Evolutionary conservation across 257 asterid genomes (phyloP).

Genomic region (Gynochthodes officinalis): DNA sequence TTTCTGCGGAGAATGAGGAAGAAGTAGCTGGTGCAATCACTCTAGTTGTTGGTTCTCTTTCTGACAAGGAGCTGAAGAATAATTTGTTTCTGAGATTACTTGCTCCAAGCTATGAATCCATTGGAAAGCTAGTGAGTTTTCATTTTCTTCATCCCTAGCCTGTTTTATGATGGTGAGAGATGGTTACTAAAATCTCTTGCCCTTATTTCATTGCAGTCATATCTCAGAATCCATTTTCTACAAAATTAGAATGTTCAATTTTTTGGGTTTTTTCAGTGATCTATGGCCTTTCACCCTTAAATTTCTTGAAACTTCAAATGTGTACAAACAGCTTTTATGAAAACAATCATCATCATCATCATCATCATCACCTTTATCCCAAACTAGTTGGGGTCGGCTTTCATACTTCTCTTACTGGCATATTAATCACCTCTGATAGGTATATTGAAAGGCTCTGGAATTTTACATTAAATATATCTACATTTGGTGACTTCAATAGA

Average conservation of each 20-base stretch:
- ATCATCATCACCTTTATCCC: no score
- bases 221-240: neutral
- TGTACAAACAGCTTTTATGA: neutral
- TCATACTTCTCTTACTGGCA: neutral
- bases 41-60: constrained; percentile 61
- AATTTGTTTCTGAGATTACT: constrained; percentile 64
- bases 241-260: neutral
- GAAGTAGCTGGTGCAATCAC: constrained; percentile 75
- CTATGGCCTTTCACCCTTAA: neutral
- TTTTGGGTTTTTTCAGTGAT: neutral
- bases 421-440: no score
- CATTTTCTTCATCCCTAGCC: constrained; percentile 10
- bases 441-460: no score
- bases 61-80: constrained; percentile 70
- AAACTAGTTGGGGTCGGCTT: no score
- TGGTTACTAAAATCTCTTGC: neutral
- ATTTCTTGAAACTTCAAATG: neutral
- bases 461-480: neutral
- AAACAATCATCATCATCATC: no score
- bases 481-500: neutral
- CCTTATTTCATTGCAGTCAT: neutral
- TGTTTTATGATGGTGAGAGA: neutral
- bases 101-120: constrained; percentile 62
- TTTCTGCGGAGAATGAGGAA: constrained; percentile 77
- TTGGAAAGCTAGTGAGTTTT: constrained; percentile 70